Evolutionary conservation across 805 yeast species (phyloP), one percentile per base, ranked within the genome.

Genomic region (Candida silvicultrix): DNA sequence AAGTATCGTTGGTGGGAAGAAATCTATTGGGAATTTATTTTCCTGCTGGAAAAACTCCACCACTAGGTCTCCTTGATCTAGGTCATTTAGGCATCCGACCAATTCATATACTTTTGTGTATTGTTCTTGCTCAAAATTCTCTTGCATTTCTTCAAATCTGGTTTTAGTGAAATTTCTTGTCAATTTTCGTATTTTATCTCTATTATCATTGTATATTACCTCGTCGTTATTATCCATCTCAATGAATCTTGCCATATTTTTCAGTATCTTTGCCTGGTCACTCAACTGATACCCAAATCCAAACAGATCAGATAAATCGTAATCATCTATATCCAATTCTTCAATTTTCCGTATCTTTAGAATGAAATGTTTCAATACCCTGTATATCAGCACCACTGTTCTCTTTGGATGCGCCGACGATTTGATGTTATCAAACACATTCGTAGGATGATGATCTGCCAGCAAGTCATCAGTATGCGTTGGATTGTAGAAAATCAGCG

Each of bases 11-110:
- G 40, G 38, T 1, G 67, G 67, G 45, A 62, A 57, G 43, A 59
- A 58, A 34, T 64, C 69, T 4, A 45, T 37, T 21, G 65, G 59
- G 39, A 64, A 61, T 32, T 56, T 66, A 49, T 64, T 64, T 41
- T 65, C 65, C 18, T 70, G 68, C 42, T 62, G 63, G 50, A 70
- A 71, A 45, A 67, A 70, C 43, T 70, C 74, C 15, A 69, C 63
- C 2, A 68, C 60, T 19, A 62, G 51, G 31, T 64, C 64, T 45
- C 66, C 67, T 48, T 72, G 70, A 45, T 66, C 65, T 35, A 66
- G 41, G 32, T 56, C 41, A 18, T 57, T 57, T 36, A 59, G 44
- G 1, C 58, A 52, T 41, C 56, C 59, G 19, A 59, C 64, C 5
- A 58, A 38, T 15, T 54, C 25, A 19, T 43, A 34, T 6, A 57